Evolutionary conservation across 805 yeast species (phyloP), one percentile per base, ranked within the genome.

Genomic region (Grigorovia yakushimaensis): DNA sequence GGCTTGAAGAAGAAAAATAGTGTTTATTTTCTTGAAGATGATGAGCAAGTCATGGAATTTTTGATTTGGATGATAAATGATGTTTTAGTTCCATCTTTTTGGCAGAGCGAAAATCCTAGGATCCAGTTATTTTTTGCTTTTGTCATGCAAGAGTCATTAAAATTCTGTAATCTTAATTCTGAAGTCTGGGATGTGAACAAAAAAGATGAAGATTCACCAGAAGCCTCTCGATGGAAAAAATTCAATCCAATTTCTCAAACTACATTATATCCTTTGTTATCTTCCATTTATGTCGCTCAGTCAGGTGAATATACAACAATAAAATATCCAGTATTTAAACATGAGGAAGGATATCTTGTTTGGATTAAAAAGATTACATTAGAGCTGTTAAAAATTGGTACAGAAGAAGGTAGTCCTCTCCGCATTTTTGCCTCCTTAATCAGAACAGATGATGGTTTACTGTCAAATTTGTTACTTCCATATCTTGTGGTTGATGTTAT

Each of bases 101-200:
- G 94, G 79, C 88, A 96, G 0, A 83, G 96, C 1, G 84, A 83
- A 33, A 88, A 88, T 58, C 96, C 98, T 0, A 76, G 78, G 20
- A 78, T 79, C 43, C 98, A 93, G 62, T 72, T 85, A 49, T 85
- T 83, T 58, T 73, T 88, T 35, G 96, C 96, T 0, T 84, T 78
- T 62, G 84, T 91, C 0, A 86, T 93, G 77, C 99, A 93, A 61
- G 93, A 88, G 52, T 81, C 82, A 43, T 66, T 93, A 45, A 79
- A 79, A 52, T 73, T 79, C 15, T 72, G 88, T 59, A 80, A 76
- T 2, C 64, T 81, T 20, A 68, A 68, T 44, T 56, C 67, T 1
- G 51, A 58, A 8, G 54, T 62, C 6, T 61, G 71, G 58, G 62
- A 66, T 44, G 44, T 65, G 2, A 52, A 54, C 19, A 47, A 50